Conservation (phyloP, 192 early-diverging fungal genomes). For the Umbelopsis sp. region DNA sequence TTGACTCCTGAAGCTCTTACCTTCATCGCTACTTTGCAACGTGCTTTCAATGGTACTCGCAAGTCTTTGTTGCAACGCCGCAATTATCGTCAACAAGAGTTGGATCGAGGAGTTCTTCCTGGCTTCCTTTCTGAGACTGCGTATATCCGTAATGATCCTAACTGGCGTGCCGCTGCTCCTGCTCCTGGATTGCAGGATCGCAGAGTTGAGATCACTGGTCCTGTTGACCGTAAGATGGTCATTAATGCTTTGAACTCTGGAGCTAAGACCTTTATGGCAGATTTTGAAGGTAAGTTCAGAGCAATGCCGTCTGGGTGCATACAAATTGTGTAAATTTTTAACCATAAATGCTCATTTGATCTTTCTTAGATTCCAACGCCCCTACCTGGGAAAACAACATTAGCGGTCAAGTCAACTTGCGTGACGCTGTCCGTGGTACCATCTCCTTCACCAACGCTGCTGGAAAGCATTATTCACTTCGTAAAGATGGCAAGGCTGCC, state of each 20-base stretch:
- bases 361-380: conserved; percentile 81
- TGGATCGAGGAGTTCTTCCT: conserved; percentile 82
- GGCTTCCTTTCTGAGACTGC: conserved; percentile 94
- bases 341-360: conserved; percentile 14
- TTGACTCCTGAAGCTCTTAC: conserved; percentile 79
- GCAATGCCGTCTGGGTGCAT: conserved; percentile 1
- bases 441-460: conserved; percentile 87
- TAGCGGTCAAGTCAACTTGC: conserved; percentile 91
- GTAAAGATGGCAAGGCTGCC: conserved; percentile 86
- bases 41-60: conserved; percentile 88
- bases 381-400: conserved; percentile 96
- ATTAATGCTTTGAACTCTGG: conserved; percentile 98
- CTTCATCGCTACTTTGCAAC: conserved; percentile 90
- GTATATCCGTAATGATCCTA: conserved; percentile 85
- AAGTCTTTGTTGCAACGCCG: conserved; percentile 84
- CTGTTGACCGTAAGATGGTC: conserved; percentile 99
- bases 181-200: conserved; percentile 90
- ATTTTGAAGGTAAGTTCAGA: conserved; percentile 74
- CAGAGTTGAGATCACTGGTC: conserved; percentile 97
- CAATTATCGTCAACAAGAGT: conserved; percentile 71
- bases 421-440: conserved; percentile 86
- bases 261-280: conserved; percentile 95
- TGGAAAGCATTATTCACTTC: conserved; percentile 94
- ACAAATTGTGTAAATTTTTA: neutral
- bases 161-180: conserved; percentile 87